phyloP scores from a whole-genome alignment of 2,329 filamentous ascomycete genomes.

The Colletotrichum shisoi region DNA sequence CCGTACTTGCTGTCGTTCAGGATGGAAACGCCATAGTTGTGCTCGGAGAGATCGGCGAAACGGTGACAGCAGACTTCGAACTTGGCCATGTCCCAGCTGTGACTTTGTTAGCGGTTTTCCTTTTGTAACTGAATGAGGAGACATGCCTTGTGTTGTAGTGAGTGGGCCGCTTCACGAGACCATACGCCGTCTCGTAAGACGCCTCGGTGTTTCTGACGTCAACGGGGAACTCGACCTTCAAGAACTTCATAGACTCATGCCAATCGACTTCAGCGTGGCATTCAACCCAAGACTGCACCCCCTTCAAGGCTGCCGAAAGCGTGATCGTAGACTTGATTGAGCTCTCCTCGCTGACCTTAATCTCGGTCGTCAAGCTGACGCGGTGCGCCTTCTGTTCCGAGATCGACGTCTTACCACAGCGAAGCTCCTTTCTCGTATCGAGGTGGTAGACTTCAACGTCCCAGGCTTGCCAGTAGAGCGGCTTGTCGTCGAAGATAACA shows the following conservation, averaged over 20 bases:
- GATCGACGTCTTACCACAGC: constrained; percentile 73
- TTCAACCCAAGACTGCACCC: constrained; percentile 75
- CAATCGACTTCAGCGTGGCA: constrained; percentile 90
- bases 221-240: constrained; percentile 98
- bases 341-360: constrained; percentile 85
- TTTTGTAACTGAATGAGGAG: neutral
- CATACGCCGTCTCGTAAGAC: constrained; percentile 93
- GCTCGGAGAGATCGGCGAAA: constrained; percentile 88
- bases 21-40: constrained; percentile 88
- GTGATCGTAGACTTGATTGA: constrained; percentile 87
- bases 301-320: constrained; percentile 72
- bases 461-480: constrained; percentile 97
- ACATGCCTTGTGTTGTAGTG: constrained; percentile 88
- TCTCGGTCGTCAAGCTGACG: constrained; percentile 83
- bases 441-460: constrained; percentile 97
- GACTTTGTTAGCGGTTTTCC: constrained; percentile 3
- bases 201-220: constrained; percentile 90
- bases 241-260: constrained; percentile 96
- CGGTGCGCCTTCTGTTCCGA: constrained; percentile 75
- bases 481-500: constrained; percentile 96
- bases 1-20: constrained; percentile 97
- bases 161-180: constrained; percentile 85
- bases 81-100: constrained; percentile 92
- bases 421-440: constrained; percentile 80
- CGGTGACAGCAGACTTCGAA: constrained; percentile 97